A percentile compares a stretch with the other conserved stretches of the same genome.
These are phyloP conservation scores for Salix koriyanagi DNA, from an alignment of 345 rosid species.

Conservation along the genomic window DNA sequence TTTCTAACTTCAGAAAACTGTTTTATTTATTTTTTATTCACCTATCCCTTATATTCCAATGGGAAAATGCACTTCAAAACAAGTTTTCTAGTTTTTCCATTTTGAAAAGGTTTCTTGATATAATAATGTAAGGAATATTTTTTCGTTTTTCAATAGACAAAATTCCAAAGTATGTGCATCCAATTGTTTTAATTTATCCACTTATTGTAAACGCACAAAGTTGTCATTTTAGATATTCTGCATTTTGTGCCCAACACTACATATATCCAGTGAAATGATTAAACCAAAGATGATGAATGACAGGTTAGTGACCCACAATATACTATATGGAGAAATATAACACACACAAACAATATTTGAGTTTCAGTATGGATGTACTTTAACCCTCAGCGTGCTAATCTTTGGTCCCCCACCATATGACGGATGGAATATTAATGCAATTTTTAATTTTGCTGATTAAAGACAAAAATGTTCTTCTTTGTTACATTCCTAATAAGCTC, in stretches of 20 bases:
- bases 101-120: neutral
- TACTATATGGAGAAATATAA: too few species aligned
- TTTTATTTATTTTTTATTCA: neutral
- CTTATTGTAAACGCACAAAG: neutral
- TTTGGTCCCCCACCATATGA: neutral
- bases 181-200: neutral
- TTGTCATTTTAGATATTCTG: neutral
- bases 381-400: neutral
- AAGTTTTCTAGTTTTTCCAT: neutral
- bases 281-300: neutral
- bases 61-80: neutral
- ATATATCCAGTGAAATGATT: neutral
- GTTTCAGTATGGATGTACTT: neutral
- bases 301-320: neutral
- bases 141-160: neutral
- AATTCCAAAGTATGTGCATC: neutral
- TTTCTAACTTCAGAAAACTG: neutral
- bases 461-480: neutral
- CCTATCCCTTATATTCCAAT: neutral
- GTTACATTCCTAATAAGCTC: neutral
- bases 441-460: neutral
- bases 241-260: neutral
- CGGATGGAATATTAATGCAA: neutral
- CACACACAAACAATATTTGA: neutral
- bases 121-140: too few species aligned